Percentiles rank a stretch among this genome's conserved stretches.
Conservation (phyloP, 306 rosid species). For the Rosa lucieae region DNA sequence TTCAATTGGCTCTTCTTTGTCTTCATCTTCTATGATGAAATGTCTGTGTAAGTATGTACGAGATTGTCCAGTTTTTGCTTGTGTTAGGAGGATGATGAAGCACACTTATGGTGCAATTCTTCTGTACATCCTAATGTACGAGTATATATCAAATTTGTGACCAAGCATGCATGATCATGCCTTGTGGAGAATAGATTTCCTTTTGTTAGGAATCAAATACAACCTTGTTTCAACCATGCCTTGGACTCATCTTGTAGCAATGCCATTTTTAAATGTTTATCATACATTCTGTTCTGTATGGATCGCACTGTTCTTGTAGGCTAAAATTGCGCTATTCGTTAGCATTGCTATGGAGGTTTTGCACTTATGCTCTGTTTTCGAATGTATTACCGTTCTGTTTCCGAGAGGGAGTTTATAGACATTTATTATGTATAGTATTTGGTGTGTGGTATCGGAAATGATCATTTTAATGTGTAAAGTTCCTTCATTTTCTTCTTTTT, state of each 20-base stretch:
- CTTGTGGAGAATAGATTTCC: background rate
- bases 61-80: background rate
- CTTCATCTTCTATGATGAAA: constrained; percentile 29
- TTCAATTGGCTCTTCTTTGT: constrained; percentile 36
- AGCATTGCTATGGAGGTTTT: background rate
- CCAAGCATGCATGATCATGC: background rate
- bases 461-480: background rate
- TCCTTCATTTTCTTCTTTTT: background rate
- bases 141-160: background rate
- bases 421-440: too few relatives aligned
- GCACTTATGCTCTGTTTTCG: constrained; percentile 18
- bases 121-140: background rate
- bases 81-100: constrained; percentile 2
- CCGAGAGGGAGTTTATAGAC: too few relatives aligned
- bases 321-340: background rate
- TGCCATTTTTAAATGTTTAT: background rate
- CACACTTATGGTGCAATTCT: background rate
- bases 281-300: background rate
- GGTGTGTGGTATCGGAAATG: background rate
- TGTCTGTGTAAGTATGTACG: constrained; percentile 8
- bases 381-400: too few relatives aligned
- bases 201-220: background rate
- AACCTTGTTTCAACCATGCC: background rate
- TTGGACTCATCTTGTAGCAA: constrained; percentile 1
- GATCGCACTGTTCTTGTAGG: background rate